These are phyloP conservation scores for Hypoxylon sp. DNA, from an alignment of 2,329 filamentous ascomycete species.

Conservation along the genomic window DNA sequence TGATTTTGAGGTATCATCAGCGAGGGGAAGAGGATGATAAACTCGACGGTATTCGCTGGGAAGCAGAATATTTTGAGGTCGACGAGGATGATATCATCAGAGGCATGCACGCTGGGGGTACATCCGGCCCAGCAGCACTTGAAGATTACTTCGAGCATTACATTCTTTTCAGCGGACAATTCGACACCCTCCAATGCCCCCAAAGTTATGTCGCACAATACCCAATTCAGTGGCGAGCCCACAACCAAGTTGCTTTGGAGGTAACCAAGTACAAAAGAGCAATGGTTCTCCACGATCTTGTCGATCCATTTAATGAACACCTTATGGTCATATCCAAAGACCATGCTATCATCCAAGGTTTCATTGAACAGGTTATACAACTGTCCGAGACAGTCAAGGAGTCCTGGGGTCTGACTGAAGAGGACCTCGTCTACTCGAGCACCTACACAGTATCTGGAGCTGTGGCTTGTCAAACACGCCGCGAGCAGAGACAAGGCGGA, in stretches of 20 bases:
- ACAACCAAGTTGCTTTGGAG: conserved; percentile 15
- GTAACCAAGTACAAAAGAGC: conserved; percentile 8
- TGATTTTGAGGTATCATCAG: background rate
- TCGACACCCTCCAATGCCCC: too few species aligned
- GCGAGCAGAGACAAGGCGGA: background rate
- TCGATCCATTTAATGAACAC: conserved; percentile 9
- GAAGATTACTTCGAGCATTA: too few species aligned
- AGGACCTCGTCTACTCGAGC: too few species aligned
- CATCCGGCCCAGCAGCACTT: too few species aligned
- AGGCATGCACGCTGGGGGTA: background rate
- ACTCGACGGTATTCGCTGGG: too few species aligned
- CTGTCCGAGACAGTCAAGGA: background rate
- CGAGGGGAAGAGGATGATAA: background rate
- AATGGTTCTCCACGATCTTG: conserved; percentile 20
- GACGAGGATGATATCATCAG: conserved; percentile 21
- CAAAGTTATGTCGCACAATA: too few species aligned
- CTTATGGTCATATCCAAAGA: conserved; percentile 11
- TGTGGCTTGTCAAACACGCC: background rate
- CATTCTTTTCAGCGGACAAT: too few species aligned
- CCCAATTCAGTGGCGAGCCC: conserved; percentile 2
- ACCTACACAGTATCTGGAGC: too few species aligned
- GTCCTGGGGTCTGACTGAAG: too few species aligned
- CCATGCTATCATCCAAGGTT: conserved; percentile 16
- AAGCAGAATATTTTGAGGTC: background rate
- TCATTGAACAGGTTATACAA: background rate